These are phyloP conservation scores for Lunularia cruciata DNA, from an alignment of 225 moss, liverwort and hornwort species.

Conservation along the genomic window DNA sequence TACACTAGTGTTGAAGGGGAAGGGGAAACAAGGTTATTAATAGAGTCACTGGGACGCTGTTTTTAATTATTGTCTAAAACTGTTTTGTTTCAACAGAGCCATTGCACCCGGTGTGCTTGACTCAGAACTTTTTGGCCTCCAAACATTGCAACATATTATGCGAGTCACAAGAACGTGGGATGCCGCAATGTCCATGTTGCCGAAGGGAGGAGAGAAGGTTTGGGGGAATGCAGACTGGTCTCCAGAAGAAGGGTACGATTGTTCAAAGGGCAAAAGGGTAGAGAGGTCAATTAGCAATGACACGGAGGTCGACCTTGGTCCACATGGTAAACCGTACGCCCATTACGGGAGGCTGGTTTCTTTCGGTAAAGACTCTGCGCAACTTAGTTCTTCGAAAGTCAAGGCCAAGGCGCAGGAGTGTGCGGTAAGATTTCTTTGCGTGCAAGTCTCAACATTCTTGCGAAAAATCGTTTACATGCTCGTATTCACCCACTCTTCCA, in stretches of 20 bases:
- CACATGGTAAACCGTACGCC: constrained; percentile 70
- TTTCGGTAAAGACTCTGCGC: constrained; percentile 76
- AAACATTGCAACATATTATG: constrained; percentile 93
- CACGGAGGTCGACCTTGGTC: constrained; percentile 38
- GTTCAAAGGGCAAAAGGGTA: constrained; percentile 30
- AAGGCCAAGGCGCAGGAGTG: constrained; percentile 15
- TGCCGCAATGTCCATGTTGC: constrained; percentile 92
- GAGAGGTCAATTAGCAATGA: not conserved
- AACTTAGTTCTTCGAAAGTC: constrained; percentile 39
- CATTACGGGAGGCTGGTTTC: constrained; percentile 91
- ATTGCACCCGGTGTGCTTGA: constrained; percentile 90
- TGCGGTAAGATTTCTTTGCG: constrained; percentile 30
- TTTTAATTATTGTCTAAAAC: too few species aligned
- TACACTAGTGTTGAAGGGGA: too few species aligned
- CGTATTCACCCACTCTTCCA: too few species aligned
- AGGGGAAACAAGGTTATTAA: too few species aligned
- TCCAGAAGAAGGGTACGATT: constrained; percentile 95
- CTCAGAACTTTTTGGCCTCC: constrained; percentile 82
- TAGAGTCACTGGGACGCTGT: too few species aligned
- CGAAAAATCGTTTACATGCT: too few species aligned
- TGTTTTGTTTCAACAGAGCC: constrained; percentile 54
- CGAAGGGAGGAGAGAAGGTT: constrained; percentile 77
- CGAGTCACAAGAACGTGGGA: constrained; percentile 97
- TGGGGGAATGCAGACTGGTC: constrained; percentile 95
- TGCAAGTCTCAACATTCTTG: not conserved